phyloP scores from a whole-genome alignment of 352 stramenopile genomes.

The Globisporangium irregulare region DNA sequence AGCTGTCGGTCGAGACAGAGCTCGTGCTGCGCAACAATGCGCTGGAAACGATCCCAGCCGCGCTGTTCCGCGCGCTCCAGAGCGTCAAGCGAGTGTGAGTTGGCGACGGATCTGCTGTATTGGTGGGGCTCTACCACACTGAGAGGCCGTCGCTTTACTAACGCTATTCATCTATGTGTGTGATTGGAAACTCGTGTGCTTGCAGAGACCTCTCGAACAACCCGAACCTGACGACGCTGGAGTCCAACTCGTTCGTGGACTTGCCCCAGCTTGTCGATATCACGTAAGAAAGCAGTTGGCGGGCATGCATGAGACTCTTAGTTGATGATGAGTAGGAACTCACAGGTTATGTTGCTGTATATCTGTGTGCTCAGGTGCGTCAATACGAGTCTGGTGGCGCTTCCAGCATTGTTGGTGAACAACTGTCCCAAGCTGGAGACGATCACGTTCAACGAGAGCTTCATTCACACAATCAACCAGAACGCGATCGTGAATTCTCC shows the following conservation, averaged over 20 bases:
- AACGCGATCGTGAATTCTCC: slow-evolving; percentile 34
- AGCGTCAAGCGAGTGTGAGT: slow-evolving; percentile 42
- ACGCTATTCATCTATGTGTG: not conserved
- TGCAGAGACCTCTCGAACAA: slow-evolving; percentile 57
- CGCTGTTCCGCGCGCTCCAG: slow-evolving; percentile 41
- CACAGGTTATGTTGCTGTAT: not conserved
- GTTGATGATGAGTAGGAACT: not conserved
- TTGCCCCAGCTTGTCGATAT: slow-evolving; percentile 42
- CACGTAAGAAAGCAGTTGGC: slow-evolving; percentile 21
- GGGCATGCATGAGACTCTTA: not conserved
- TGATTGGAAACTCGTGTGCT: not conserved
- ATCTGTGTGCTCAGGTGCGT: slow-evolving; percentile 25
- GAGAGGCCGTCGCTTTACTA: not conserved
- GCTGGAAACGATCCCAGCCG: slow-evolving; percentile 32
- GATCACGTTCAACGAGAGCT: slow-evolving; percentile 40
- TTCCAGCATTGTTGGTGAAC: slow-evolving; percentile 31
- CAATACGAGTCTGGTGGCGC: slow-evolving; percentile 35
- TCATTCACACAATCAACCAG: slow-evolving; percentile 27
- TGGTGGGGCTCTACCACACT: not conserved
- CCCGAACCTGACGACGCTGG: slow-evolving; percentile 41
- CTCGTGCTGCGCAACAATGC: slow-evolving; percentile 54
- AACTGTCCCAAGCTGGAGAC: slow-evolving; percentile 38
- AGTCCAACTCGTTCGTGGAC: slow-evolving; percentile 41
- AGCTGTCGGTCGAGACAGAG: slow-evolving; percentile 29
- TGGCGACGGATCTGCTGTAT: not conserved